Evolutionary conservation across 208 protist genomes (phyloP).

Genomic region (Balamuthia mandrillaris): DNA sequence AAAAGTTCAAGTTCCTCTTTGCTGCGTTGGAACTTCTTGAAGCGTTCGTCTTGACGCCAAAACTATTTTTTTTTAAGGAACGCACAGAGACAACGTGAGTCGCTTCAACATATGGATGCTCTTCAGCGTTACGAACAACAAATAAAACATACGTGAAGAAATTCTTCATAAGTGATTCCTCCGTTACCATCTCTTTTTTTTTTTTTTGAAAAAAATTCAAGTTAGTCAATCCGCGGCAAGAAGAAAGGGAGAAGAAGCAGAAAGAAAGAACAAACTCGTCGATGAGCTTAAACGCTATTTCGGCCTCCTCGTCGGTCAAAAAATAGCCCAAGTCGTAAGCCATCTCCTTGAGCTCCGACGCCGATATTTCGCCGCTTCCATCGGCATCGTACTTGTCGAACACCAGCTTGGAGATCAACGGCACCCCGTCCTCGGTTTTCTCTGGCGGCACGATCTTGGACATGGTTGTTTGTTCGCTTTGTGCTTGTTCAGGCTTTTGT

Average conservation of each 20-base stretch:
- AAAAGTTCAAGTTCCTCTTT: neutral
- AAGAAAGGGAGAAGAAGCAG: neutral
- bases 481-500: too few species aligned
- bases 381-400: constrained; percentile 31
- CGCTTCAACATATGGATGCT: neutral
- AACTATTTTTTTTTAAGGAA: neutral
- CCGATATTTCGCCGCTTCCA: neutral
- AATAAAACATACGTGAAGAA: neutral
- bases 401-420: neutral
- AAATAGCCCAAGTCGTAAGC: constrained; percentile 10
- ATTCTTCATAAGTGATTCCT: neutral
- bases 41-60: neutral
- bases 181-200: neutral
- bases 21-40: neutral
- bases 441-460: too few species aligned
- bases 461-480: too few species aligned
- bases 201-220: neutral
- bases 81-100: neutral
- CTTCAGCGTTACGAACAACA: neutral
- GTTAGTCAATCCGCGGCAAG: neutral
- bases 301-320: neutral
- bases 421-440: too few species aligned
- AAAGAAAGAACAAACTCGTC: neutral
- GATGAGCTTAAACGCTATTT: neutral
- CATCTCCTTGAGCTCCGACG: neutral